phyloP scores from a whole-genome alignment of 805 yeast species.

The Clavispora santaluciae region DNA sequence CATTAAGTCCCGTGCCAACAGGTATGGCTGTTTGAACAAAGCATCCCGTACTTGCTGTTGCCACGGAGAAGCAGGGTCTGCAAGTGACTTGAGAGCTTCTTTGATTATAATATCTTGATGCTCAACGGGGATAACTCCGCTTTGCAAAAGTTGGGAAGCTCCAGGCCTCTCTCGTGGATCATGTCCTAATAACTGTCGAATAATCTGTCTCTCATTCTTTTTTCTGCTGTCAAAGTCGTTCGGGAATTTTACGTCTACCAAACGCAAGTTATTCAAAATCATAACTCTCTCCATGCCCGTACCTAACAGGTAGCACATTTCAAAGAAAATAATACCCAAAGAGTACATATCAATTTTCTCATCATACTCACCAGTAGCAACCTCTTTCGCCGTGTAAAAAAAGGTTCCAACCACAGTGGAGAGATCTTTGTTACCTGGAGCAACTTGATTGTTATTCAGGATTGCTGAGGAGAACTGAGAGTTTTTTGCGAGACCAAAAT shows the following conservation, averaged over 20 bases:
- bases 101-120: conserved; percentile 87
- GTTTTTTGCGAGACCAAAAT: conserved; percentile 93
- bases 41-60: conserved; percentile 87
- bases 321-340: conserved; percentile 89
- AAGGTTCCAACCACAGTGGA: conserved; percentile 95
- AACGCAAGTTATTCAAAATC: conserved; percentile 62
- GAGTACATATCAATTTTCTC: conserved; percentile 97
- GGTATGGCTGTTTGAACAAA: conserved; percentile 78
- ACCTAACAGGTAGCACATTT: conserved; percentile 79
- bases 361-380: conserved; percentile 73
- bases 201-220: conserved; percentile 61
- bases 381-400: conserved; percentile 87
- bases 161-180: conserved; percentile 75
- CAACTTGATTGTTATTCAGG: conserved; percentile 37
- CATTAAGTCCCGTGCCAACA: conserved; percentile 76
- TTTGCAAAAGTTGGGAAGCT: conserved; percentile 67
- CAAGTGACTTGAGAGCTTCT: conserved; percentile 78
- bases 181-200: conserved; percentile 66
- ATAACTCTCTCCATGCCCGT: conserved; percentile 93
- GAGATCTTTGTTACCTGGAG: conserved; percentile 54
- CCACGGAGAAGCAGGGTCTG: conserved; percentile 92
- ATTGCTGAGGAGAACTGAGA: conserved; percentile 50
- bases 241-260: conserved; percentile 63
- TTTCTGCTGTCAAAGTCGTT: conserved; percentile 51
- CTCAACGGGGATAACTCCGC: conserved; percentile 82